Percentiles rank a stretch among this genome's conserved stretches.
phyloP scores from a whole-genome alignment of 1,284 basidiomycete species.

The Moesziomyces antarcticus region DNA sequence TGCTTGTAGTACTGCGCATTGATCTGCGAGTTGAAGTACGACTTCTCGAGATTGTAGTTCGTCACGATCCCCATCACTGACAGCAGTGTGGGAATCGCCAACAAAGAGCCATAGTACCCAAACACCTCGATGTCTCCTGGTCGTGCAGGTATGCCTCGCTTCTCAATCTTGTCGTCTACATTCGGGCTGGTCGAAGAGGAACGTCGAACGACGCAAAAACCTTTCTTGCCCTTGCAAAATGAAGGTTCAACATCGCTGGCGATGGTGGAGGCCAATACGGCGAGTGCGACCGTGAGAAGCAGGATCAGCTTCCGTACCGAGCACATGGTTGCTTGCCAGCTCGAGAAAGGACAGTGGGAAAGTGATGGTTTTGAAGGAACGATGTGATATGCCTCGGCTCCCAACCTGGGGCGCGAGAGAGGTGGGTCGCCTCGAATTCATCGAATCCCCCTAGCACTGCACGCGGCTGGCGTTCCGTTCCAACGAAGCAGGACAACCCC shows the following conservation, averaged over 20 bases:
- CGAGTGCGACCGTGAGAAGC: neutral
- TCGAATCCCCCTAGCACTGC: too few species aligned
- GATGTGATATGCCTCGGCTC: neutral
- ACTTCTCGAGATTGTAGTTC: slow-evolving; percentile 35
- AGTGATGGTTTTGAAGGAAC: neutral
- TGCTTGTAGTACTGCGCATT: slow-evolving; percentile 32
- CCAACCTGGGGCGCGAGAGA: too few species aligned
- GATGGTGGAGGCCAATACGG: neutral
- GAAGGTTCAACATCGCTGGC: neutral
- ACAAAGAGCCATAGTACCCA: slow-evolving; percentile 24
- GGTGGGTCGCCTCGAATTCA: too few species aligned
- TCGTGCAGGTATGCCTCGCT: slow-evolving; percentile 14
- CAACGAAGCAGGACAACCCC: too few species aligned
- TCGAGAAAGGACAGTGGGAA: neutral
- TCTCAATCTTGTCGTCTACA: neutral
- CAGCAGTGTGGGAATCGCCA: slow-evolving; percentile 32
- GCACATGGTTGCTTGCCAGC: neutral
- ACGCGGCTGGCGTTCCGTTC: too few species aligned
- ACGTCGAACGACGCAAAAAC: neutral
- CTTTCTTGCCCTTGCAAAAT: neutral
- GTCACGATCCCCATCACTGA: slow-evolving; percentile 29
- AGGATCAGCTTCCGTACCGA: neutral
- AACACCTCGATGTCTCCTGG: slow-evolving; percentile 39
- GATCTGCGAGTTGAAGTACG: slow-evolving; percentile 29
- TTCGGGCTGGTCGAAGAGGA: too few species aligned